Evolutionary conservation across 2,329 filamentous ascomycete species (phyloP).

Genomic region (Stylonectria norvegica): DNA sequence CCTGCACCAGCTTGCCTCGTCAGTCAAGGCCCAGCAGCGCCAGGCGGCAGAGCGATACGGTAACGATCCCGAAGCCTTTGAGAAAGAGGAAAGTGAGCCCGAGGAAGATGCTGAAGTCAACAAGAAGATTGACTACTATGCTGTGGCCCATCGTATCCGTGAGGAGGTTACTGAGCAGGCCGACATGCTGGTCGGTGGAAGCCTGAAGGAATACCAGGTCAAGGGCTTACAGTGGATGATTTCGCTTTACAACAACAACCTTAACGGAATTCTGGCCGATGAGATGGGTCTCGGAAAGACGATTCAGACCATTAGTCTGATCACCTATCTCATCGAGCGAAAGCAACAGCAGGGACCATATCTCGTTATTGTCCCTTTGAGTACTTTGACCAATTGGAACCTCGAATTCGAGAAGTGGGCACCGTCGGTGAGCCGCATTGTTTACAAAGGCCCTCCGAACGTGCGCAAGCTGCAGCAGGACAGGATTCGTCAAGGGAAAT

Average conservation of each 20-base stretch:
- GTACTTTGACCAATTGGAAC: conserved; percentile 98
- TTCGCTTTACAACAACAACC: conserved; percentile 98
- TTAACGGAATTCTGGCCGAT: conserved; percentile 97
- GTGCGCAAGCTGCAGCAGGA: conserved; percentile 87
- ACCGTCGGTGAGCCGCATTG: conserved; percentile 77
- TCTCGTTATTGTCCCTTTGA: conserved; percentile 92
- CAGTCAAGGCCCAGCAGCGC: conserved; percentile 90
- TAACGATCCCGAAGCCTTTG: conserved; percentile 49
- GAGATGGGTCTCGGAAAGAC: conserved; percentile 99
- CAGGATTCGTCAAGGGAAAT: conserved; percentile 88
- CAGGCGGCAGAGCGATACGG: conserved; percentile 77
- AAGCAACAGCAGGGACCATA: conserved; percentile 92
- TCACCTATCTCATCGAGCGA: conserved; percentile 94
- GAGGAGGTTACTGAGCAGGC: conserved; percentile 87
- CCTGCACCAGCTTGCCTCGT: conserved; percentile 89
- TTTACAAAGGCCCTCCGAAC: conserved; percentile 94
- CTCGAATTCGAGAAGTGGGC: conserved; percentile 99
- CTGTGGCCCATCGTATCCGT: conserved; percentile 92
- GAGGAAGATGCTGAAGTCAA: conserved; percentile 67
- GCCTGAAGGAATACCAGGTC: conserved; percentile 93
- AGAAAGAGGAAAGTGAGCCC: conserved; percentile 62
- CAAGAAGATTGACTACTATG: conserved; percentile 96
- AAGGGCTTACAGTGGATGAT: conserved; percentile 99
- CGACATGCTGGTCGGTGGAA: conserved; percentile 82
- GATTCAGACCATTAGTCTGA: conserved; percentile 96